Evolutionary conservation across 176 grass and related monocot species (phyloP), one percentile per base, ranked within the genome.

Genomic region (Carex scoparia): DNA sequence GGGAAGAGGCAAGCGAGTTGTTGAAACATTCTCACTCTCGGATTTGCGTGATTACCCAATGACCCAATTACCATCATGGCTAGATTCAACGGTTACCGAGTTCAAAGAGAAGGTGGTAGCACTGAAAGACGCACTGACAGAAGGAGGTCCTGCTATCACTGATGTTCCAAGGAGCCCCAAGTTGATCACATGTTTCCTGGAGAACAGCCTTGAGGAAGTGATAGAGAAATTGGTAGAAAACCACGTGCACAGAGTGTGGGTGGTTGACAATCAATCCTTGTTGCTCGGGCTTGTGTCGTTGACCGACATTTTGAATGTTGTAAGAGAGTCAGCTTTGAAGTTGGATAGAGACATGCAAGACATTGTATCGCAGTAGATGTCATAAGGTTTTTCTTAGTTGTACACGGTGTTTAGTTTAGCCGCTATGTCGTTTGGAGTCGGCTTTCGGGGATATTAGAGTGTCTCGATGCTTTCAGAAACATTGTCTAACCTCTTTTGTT

Each of bases 171-270:
- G 5, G 5, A 61, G n/a, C 16, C 56, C 30, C 78, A 12, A 79
- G 71, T 70, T 97, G 60, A 79, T 93, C 44, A 91, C 92, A 40
- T 97, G 91, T 83, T 79, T 55, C 9, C 42, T 64, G 13, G 89
- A 90, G 30, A 87, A 88, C 81, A 97, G 84, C 16, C 62, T 97
- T 5, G 76, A 69, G 14, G 92, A 93, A 30, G 91, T 83, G 19
- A 71, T 97, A 16, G 90, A 90, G 63, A 75, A 83, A 69, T 91
- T 85, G 10, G 84, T 88, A 49, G 15, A 65, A 18, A 86, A 71
- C 46, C 90, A 93, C 59, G 92, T 97, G 31, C 92, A 97, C 84
- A 90, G 91, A 31, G 86, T 97, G 65, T 97, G 92, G 95, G 92
- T 89, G 4, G 89, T 93, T 0, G 86, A 93, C 65, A 68, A n/a